A percentile compares a stretch with the other conserved stretches of the same genome.
Conservation (phyloP, 371 early-diverging fungal genomes). For the Mucor velutinosus region DNA sequence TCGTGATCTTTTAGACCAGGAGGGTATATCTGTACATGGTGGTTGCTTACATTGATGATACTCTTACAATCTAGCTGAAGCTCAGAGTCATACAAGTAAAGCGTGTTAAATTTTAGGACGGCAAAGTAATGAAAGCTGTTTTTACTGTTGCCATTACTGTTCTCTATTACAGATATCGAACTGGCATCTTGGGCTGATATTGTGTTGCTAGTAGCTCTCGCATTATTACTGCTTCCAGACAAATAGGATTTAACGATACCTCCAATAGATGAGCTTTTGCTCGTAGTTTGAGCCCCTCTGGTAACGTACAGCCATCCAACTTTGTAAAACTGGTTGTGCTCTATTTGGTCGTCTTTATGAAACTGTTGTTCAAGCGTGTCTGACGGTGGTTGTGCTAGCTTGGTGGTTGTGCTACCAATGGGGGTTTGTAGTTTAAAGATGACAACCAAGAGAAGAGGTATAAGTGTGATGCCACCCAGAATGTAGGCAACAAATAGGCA, state of each 20-base stretch:
- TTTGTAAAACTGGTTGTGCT: constrained; percentile 37
- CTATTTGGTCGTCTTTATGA: constrained; percentile 8
- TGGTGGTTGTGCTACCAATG: neutral
- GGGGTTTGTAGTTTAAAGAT: neutral
- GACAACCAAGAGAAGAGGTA: constrained; percentile 33
- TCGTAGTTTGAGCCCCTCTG: constrained; percentile 28
- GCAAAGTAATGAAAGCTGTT: constrained; percentile 52
- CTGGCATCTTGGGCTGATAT: constrained; percentile 7
- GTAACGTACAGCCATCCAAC: constrained; percentile 54
- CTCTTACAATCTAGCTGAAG: constrained; percentile 77
- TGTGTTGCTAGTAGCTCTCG: constrained; percentile 21
- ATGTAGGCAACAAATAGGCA: constrained; percentile 37
- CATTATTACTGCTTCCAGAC: constrained; percentile 14
- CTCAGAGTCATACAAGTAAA: constrained; percentile 85
- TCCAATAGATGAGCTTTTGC: constrained; percentile 31
- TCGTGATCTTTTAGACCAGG: constrained; percentile 63
- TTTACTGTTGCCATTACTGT: neutral
- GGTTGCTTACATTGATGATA: constrained; percentile 70
- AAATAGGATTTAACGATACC: constrained; percentile 44
- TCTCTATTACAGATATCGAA: neutral
- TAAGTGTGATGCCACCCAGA: constrained; percentile 48
- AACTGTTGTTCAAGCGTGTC: constrained; percentile 11
- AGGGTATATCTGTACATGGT: constrained; percentile 69
- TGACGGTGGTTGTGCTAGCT: neutral
- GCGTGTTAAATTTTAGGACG: constrained; percentile 76